Evolutionary conservation across 495 filamentous ascomycete genomes (phyloP).

Genomic region (Hypoxylon trugodes): DNA sequence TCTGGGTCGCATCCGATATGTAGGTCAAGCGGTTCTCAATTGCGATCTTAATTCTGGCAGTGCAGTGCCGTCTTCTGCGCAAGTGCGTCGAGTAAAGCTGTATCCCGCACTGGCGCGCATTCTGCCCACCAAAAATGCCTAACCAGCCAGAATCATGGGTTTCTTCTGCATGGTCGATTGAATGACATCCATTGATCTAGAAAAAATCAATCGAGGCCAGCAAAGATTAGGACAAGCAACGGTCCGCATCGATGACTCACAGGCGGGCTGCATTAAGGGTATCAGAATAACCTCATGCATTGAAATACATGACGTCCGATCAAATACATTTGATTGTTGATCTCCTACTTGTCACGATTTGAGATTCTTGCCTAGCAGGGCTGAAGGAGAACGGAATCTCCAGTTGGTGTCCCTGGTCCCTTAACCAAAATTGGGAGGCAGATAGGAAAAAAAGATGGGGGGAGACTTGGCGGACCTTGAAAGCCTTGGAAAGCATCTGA

Average conservation of each 20-base stretch:
- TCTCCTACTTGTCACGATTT: background rate
- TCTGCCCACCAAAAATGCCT: constrained; percentile 20
- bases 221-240: constrained; percentile 2
- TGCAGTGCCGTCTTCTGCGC: constrained; percentile 15
- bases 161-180: constrained; percentile 18
- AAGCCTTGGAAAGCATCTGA: too few species aligned
- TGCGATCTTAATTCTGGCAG: constrained; percentile 37
- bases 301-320: constrained; percentile 30
- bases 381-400: constrained; percentile 18
- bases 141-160: constrained; percentile 22
- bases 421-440: background rate
- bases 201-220: constrained; percentile 16
- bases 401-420: background rate
- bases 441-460: background rate
- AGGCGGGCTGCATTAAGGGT: constrained; percentile 22
- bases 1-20: constrained; percentile 28
- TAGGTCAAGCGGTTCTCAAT: constrained; percentile 25
- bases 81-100: constrained; percentile 24
- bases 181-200: constrained; percentile 19
- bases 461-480: too few species aligned
- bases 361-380: constrained; percentile 26
- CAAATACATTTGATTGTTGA: constrained; percentile 8
- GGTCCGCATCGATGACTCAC: constrained; percentile 36
- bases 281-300: constrained; percentile 17
- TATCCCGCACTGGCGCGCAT: constrained; percentile 32